A percentile compares a stretch with the other conserved stretches of the same genome.
phyloP scores from a whole-genome alignment of 805 yeast genomes.

The Candida nanaspora region DNA sequence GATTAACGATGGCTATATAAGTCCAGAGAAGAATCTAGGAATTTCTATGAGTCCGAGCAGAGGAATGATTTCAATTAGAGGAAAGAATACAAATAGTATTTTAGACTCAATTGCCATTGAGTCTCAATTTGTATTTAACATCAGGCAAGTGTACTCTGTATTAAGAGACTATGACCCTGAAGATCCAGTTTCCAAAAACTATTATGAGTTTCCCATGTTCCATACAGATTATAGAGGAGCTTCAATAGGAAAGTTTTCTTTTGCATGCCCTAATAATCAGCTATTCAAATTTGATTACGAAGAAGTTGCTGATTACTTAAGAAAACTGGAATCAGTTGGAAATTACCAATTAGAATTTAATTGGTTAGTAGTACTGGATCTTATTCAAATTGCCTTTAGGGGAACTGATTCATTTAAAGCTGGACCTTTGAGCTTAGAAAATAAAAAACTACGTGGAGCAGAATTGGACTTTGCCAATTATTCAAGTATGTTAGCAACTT shows the following conservation, averaged over 20 bases:
- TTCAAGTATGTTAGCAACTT: background rate
- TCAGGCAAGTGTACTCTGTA: constrained; percentile 3
- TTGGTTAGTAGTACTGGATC: no score
- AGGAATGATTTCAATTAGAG: constrained; percentile 7
- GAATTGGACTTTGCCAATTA: background rate
- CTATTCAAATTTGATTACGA: no score
- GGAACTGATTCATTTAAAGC: no score
- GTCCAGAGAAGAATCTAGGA: background rate
- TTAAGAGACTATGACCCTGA: constrained; percentile 4
- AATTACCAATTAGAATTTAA: no score
- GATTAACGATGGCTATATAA: background rate
- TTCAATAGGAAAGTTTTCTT: constrained; percentile 3
- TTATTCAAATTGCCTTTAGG: no score
- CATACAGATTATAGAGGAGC: constrained; percentile 10
- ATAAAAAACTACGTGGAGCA: no score
- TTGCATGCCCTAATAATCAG: no score
- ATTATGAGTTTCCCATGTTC: constrained; percentile 4
- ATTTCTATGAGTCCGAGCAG: constrained; percentile 2
- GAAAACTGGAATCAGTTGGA: no score
- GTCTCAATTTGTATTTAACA: background rate
- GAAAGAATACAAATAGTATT: background rate
- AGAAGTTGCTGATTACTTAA: no score
- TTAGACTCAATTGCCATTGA: constrained; percentile 2
- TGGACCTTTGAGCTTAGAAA: no score
- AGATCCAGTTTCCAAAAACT: constrained; percentile 8